These are phyloP conservation scores for Rubia tinctorum DNA, from an alignment of 305 asterid genomes.

Conservation along the genomic window DNA sequence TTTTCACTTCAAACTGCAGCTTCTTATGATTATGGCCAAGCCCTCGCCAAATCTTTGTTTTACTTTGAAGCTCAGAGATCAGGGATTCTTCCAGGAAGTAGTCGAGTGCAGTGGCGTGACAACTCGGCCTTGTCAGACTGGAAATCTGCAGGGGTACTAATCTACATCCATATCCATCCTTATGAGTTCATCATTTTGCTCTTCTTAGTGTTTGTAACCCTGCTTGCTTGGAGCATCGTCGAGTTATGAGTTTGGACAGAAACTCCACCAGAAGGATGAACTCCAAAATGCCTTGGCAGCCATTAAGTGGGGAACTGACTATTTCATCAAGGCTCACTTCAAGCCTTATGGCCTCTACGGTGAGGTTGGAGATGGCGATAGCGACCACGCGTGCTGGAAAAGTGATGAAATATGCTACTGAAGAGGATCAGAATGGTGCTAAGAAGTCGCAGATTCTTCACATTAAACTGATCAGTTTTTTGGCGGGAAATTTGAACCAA, in stretches of 20 bases:
- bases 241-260: constrained; percentile 38
- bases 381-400: constrained; percentile 73
- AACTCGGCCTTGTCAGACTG: constrained; percentile 36
- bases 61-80: constrained; percentile 41
- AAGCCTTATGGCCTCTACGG: constrained; percentile 31
- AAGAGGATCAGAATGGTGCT: no score
- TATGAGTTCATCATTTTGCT: not conserved
- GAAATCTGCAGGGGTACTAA: constrained; percentile 18
- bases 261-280: constrained; percentile 31
- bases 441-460: no score
- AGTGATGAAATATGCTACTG: no score
- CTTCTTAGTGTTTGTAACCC: constrained; percentile 26
- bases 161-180: not conserved
- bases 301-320: constrained; percentile 64
- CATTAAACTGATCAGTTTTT: no score
- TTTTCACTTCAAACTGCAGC: not conserved
- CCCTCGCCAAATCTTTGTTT: constrained; percentile 28
- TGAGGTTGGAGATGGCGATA: constrained; percentile 55
- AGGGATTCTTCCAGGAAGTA: constrained; percentile 27
- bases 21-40: constrained; percentile 27
- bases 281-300: constrained; percentile 30
- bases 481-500: no score
- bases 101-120: constrained; percentile 34
- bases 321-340: constrained; percentile 51
- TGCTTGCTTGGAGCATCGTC: constrained; percentile 59